A percentile compares a stretch with the other conserved stretches of the same genome.
These are phyloP conservation scores for Phytophthora tubulina DNA, from an alignment of 352 stramenopile species.

Conservation along the genomic window DNA sequence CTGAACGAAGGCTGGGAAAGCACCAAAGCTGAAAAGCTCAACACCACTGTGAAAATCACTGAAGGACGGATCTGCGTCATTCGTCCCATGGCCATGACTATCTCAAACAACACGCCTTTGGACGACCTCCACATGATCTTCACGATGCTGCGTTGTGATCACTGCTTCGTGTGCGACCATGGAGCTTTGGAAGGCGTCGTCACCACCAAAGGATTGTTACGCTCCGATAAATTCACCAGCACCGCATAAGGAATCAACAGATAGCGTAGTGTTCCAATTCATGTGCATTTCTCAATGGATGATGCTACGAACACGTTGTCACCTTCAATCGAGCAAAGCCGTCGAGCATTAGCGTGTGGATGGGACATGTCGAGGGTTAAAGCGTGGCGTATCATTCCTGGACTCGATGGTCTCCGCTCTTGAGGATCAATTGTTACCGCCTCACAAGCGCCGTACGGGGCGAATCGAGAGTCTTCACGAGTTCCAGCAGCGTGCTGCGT, in stretches of 20 bases:
- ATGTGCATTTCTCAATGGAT: neutral
- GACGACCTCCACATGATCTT: slow-evolving; percentile 93
- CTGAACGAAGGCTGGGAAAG: slow-evolving; percentile 78
- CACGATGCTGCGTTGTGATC: slow-evolving; percentile 90
- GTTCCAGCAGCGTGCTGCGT: slow-evolving; percentile 77
- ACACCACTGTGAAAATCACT: slow-evolving; percentile 74
- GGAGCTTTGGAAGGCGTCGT: slow-evolving; percentile 86
- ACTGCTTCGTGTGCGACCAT: slow-evolving; percentile 90
- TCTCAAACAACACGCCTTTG: slow-evolving; percentile 81
- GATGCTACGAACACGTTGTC: neutral
- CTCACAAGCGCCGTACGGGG: slow-evolving; percentile 69
- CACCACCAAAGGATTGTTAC: slow-evolving; percentile 79
- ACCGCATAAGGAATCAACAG: slow-evolving; percentile 18
- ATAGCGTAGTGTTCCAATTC: neutral
- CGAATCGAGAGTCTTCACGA: slow-evolving; percentile 77
- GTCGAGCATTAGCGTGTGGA: neutral
- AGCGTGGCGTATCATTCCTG: neutral
- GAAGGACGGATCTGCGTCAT: slow-evolving; percentile 69
- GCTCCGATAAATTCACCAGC: slow-evolving; percentile 45
- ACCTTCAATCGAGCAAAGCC: neutral
- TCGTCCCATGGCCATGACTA: slow-evolving; percentile 83
- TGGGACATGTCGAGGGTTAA: slow-evolving; percentile 4
- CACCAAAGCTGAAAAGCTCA: slow-evolving; percentile 68
- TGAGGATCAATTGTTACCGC: slow-evolving; percentile 55
- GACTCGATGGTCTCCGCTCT: slow-evolving; percentile 13